Base-by-base conservation (phyloP, 75 land plant genomes). In the Sequoiadendron giganteum region DNA sequence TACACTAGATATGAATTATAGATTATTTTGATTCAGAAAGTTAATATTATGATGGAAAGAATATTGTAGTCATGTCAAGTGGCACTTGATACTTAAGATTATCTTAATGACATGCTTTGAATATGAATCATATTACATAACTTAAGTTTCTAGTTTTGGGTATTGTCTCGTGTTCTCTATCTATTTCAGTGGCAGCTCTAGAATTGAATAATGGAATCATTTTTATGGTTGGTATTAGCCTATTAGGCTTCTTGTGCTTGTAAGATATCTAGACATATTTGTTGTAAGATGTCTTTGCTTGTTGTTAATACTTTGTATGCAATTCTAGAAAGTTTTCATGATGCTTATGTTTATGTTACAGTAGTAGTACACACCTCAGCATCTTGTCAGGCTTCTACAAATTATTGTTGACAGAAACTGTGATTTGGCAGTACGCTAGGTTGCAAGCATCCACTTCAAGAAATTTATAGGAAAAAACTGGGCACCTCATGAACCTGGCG, bases 391-490 rank as follows among this genome's bases (percentile, higher is more conserved):
- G 82, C 89, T 97, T 42, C 87, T 98, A 78, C 99, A 96, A 90
- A 95, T 98, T 30, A 94, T 95, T 13, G 97, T 98, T 13, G 94
- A 98, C 87, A 91, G 89, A 19, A 92, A 90, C 73, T 92, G 92
- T 86, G 99, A 98, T 84, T 85, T 95, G 87, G 94, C 99, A 18
- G 94, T 98, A 19, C 92, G 97, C 1, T 99, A 98, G 89, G 95
- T 95, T 61, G 99, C 99, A 5, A 97, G 99, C 54, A 98, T 98
- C 84, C 95, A 96, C 86, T 97, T 98, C 90, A 98, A 98, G 90
- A 98, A 98, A 80, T 94, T 95, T 85, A 89, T 95, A 40, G 97
- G 94, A 1, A 95, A 95, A 89, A 93, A 97, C 49, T 98, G 99
- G 99, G 87, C 92, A 14, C 93, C 97, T 77, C 89, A 89, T 80